Evolutionary conservation across 192 early-diverging fungal genomes (phyloP).

Genomic region (Phlyctochytrium planicorne): DNA sequence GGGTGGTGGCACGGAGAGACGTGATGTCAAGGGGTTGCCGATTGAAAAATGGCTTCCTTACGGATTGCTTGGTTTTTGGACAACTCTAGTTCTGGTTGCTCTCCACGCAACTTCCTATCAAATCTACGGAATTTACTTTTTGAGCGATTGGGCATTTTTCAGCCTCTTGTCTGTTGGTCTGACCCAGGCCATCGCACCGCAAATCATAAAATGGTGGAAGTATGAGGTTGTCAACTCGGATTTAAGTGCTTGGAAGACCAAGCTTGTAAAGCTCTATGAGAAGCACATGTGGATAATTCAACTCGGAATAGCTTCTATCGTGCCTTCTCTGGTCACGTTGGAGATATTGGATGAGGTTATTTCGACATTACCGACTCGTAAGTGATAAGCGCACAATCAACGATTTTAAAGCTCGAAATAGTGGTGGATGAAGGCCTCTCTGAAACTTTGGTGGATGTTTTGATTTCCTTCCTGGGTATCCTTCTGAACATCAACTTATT

Average conservation of each 20-base stretch:
- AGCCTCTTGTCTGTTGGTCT: conserved; percentile 25
- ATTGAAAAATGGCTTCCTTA: conserved; percentile 33
- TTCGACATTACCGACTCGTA: conserved; percentile 16
- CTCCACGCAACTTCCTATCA: background rate
- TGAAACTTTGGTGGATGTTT: conserved; percentile 26
- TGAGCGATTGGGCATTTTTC: conserved; percentile 33
- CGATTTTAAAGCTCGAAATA: background rate
- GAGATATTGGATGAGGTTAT: conserved; percentile 16
- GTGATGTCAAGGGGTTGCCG: conserved; percentile 5
- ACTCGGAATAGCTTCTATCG: conserved; percentile 3
- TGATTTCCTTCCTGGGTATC: conserved; percentile 24
- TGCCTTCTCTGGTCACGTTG: conserved; percentile 19
- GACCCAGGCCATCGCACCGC: conserved; percentile 19
- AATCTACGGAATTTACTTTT: conserved; percentile 22
- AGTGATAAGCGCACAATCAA: too few relatives aligned
- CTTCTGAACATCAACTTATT: conserved; percentile 29
- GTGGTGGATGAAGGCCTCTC: conserved; percentile 14
- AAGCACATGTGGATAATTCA: conserved; percentile 28
- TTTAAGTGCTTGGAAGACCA: conserved; percentile 14
- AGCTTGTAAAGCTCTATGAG: conserved; percentile 21
- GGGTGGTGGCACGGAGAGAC: background rate
- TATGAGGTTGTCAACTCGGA: background rate
- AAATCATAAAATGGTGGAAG: conserved; percentile 19
- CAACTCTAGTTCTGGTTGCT: conserved; percentile 18
- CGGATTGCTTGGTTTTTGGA: conserved; percentile 31